Evolutionary conservation across 2,329 filamentous ascomycete genomes (phyloP).

Genomic region (Grosmannia clavigera): DNA sequence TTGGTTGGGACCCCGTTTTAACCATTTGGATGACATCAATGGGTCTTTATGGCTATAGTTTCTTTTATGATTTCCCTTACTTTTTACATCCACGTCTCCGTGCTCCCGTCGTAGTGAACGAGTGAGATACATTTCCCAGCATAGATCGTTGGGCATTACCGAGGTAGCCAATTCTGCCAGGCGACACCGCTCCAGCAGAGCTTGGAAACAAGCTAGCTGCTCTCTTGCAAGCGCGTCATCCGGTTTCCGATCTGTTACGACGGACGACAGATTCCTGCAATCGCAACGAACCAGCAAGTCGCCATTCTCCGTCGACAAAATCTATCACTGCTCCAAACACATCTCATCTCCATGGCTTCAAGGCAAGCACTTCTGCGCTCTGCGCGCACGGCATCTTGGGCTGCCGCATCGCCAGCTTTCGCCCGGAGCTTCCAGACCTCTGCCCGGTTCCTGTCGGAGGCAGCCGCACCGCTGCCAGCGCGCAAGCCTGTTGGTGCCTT

Average conservation of each 20-base stretch:
- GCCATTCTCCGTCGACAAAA: too few relatives aligned
- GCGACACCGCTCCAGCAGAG: neutral
- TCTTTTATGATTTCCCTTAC: neutral
- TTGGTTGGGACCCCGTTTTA: neutral
- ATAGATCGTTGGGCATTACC: neutral
- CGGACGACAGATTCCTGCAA: neutral
- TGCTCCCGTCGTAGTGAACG: too few relatives aligned
- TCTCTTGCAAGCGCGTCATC: neutral
- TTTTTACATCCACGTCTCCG: neutral
- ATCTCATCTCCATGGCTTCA: slow-evolving; percentile 27
- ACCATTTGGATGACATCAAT: neutral
- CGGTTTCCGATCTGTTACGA: neutral
- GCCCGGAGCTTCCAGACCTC: slow-evolving; percentile 39
- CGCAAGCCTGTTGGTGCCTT: slow-evolving; percentile 49
- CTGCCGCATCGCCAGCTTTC: slow-evolving; percentile 10
- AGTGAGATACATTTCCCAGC: neutral
- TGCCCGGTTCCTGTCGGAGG: slow-evolving; percentile 28
- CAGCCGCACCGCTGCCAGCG: slow-evolving; percentile 36
- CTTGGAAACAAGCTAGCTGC: neutral
- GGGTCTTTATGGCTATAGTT: neutral
- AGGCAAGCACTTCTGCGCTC: slow-evolving; percentile 27
- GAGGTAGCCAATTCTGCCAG: slow-evolving; percentile 1
- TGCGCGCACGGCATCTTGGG: slow-evolving; percentile 23
- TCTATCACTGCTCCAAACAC: neutral
- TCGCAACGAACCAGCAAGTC: too few relatives aligned